phyloP scores from a whole-genome alignment of 208 protist species.

The Herpetomonas samuelpessoai region DNA sequence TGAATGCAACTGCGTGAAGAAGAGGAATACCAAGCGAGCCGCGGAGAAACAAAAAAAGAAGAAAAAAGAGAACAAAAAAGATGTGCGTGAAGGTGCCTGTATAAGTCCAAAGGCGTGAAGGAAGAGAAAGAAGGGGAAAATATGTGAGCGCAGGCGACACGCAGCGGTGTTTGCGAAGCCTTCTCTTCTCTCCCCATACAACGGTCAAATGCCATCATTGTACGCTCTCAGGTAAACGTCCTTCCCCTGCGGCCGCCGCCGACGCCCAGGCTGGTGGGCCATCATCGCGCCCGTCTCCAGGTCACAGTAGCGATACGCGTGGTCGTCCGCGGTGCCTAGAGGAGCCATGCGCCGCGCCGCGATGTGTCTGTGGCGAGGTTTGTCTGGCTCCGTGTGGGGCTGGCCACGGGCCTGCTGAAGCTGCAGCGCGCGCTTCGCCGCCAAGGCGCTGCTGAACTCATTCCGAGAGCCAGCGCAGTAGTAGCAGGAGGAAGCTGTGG shows the following conservation, averaged over 20 bases:
- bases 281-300: slow-evolving; percentile 15
- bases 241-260: background rate
- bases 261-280: slow-evolving; percentile 13
- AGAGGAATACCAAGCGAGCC: no score
- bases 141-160: no score
- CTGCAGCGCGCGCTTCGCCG: background rate
- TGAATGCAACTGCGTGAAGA: no score
- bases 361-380: background rate
- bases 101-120: no score
- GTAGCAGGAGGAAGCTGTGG: background rate
- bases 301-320: slow-evolving; percentile 25
- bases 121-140: no score
- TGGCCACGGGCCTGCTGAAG: background rate
- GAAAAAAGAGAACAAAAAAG: no score
- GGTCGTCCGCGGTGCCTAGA: slow-evolving; percentile 3
- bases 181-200: no score
- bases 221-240: background rate
- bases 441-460: background rate
- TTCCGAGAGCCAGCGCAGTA: background rate
- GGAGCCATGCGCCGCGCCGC: background rate
- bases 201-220: no score
- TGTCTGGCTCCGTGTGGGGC: background rate
- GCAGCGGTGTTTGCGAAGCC: no score
- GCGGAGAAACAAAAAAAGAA: no score
- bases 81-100: no score